Percentiles rank a stretch among this genome's conserved stretches.
phyloP scores from a whole-genome alignment of 805 yeast species.

The Pichia eremophila region DNA sequence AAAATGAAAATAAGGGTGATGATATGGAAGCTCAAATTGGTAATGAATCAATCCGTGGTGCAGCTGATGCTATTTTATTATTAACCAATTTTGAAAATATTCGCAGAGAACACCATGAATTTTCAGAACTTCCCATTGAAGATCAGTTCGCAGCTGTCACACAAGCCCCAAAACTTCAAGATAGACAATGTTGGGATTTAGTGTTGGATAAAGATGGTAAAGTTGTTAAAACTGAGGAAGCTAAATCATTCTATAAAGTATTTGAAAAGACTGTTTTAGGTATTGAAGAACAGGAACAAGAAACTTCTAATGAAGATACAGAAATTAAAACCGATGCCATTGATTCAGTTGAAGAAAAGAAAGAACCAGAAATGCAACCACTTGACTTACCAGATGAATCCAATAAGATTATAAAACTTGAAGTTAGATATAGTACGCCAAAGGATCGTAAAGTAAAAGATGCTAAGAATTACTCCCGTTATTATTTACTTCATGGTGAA shows the following conservation, averaged over 20 bases:
- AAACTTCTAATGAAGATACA: no score
- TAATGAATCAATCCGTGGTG: conserved; percentile 5
- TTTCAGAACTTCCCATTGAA: conserved; percentile 4
- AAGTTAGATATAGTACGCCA: conserved; percentile 40
- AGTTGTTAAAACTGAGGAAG: conserved; percentile 4
- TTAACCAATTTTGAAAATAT: conserved; percentile 6
- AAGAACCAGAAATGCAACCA: background rate
- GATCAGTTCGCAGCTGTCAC: conserved; percentile 4
- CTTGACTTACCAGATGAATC: background rate
- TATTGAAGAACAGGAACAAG: background rate
- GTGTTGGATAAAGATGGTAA: conserved; percentile 1
- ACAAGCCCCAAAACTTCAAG: conserved; percentile 8
- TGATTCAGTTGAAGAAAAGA: no score
- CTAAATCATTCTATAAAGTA: background rate
- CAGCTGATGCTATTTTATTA: conserved; percentile 3
- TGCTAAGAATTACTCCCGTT: conserved; percentile 50
- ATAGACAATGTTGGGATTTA: conserved; percentile 11
- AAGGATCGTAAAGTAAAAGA: conserved; percentile 49
- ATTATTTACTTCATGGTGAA: conserved; percentile 63
- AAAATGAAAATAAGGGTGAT: background rate
- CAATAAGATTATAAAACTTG: background rate
- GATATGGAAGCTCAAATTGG: background rate
- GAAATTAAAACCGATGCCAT: no score
- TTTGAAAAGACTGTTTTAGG: background rate
- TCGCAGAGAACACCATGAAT: conserved; percentile 4